phyloP scores from a whole-genome alignment of 495 filamentous ascomycete genomes.

The Trichocladium uniseriatum region DNA sequence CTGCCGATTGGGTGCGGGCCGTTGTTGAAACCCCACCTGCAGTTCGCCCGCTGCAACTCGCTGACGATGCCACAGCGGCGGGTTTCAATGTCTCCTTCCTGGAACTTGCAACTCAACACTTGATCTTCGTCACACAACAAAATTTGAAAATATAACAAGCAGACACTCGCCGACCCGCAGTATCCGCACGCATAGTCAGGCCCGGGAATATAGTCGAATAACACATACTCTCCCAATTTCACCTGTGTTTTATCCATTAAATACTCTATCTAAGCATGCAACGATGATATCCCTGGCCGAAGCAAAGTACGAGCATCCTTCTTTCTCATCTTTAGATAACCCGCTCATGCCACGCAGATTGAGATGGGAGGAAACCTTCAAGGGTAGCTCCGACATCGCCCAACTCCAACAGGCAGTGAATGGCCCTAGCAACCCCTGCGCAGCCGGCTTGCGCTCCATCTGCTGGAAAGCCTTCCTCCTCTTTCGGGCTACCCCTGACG shows the following conservation, averaged over 20 bases:
- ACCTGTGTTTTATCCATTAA: no score
- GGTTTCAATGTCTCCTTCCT: neutral
- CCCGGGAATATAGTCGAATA: no score
- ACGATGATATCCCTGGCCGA: slow-evolving; percentile 8
- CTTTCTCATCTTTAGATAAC: neutral
- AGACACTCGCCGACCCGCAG: neutral
- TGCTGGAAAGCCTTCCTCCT: slow-evolving; percentile 94
- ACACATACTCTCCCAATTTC: no score
- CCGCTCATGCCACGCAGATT: slow-evolving; percentile 20
- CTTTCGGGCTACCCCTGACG: slow-evolving; percentile 56
- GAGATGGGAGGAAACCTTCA: slow-evolving; percentile 59
- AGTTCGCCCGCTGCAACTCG: slow-evolving; percentile 3
- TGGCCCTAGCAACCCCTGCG: slow-evolving; percentile 50
- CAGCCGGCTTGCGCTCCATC: slow-evolving; percentile 69
- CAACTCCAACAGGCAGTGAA: slow-evolving; percentile 60
- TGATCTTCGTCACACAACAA: no score
- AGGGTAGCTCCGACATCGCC: slow-evolving; percentile 47
- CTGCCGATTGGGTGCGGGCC: slow-evolving; percentile 6
- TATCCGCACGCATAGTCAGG: no score
- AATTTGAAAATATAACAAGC: no score
- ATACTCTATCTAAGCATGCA: no score
- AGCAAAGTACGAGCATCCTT: slow-evolving; percentile 6
- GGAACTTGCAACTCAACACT: no score
- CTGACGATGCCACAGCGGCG: neutral
- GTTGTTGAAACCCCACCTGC: neutral